Percentiles rank a stretch among this genome's conserved stretches.
Conservation (phyloP, 352 stramenopile genomes). For the Phytopythium oedochilum region DNA sequence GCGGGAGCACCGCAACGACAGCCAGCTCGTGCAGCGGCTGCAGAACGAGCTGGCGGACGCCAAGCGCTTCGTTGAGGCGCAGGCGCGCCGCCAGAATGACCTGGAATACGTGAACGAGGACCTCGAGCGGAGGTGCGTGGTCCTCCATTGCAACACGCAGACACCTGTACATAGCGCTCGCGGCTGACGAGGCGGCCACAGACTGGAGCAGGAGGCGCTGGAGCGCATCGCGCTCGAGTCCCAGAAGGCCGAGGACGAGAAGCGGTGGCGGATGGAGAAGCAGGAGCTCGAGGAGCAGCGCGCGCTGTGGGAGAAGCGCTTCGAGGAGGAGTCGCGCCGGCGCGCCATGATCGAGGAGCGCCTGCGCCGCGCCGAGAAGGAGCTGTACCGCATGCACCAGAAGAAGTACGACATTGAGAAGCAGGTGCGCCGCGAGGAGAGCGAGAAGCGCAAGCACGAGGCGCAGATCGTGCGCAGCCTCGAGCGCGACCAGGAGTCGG, state of each 20-base stretch:
- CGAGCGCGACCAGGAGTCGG: conserved; percentile 54
- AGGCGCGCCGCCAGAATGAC: conserved; percentile 79
- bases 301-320: conserved; percentile 66
- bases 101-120: conserved; percentile 87
- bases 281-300: conserved; percentile 53
- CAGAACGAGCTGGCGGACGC: conserved; percentile 82
- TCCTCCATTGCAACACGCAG: too few species aligned
- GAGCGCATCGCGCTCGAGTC: conserved; percentile 81
- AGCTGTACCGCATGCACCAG: conserved; percentile 88
- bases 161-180: too few species aligned
- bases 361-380: conserved; percentile 76
- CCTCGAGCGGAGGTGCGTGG: conserved; percentile 54
- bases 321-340: conserved; percentile 67
- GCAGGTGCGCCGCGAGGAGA: conserved; percentile 76
- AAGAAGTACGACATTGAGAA: conserved; percentile 90
- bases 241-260: conserved; percentile 78
- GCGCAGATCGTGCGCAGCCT: conserved; percentile 77
- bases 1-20: conserved; percentile 82
- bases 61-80: conserved; percentile 80
- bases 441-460: conserved; percentile 83
- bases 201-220: conserved; percentile 74
- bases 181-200: too few species aligned
- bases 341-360: conserved; percentile 73
- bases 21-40: conserved; percentile 75
- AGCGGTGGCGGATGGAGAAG: conserved; percentile 72